These are phyloP conservation scores for Maudiozyma serrabonitensis DNA, from an alignment of 805 yeast genomes.

Conservation along the genomic window DNA sequence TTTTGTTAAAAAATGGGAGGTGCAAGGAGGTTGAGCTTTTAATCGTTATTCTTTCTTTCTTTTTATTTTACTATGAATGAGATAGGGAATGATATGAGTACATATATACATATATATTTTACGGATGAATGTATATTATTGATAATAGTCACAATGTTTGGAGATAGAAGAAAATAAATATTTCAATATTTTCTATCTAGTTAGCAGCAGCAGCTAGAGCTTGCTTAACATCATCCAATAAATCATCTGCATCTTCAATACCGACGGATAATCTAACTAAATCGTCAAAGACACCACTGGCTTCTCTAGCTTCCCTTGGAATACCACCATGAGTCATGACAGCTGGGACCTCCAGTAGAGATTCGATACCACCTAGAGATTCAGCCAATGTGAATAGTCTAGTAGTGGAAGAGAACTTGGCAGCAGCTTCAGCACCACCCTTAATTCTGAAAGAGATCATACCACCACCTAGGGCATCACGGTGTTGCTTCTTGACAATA, in stretches of 20 bases:
- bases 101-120: not conserved
- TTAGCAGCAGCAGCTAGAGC: constrained; percentile 47
- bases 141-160: constrained; percentile 8
- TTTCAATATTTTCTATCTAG: not conserved
- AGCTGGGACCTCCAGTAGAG: constrained; percentile 80
- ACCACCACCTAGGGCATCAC: constrained; percentile 83
- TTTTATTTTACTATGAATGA: not conserved
- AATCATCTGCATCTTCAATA: constrained; percentile 73
- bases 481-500: constrained; percentile 65
- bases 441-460: constrained; percentile 80
- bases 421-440: constrained; percentile 73
- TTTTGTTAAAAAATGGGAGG: no score
- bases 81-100: not conserved
- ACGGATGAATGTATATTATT: constrained; percentile 11
- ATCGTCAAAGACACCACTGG: constrained; percentile 72
- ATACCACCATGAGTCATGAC: constrained; percentile 90
- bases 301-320: constrained; percentile 67
- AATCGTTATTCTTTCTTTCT: not conserved
- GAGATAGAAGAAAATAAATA: constrained; percentile 32
- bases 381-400: constrained; percentile 79
- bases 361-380: constrained; percentile 84
- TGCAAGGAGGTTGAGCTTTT: no score
- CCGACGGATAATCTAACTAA: constrained; percentile 79
- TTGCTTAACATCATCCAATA: constrained; percentile 58
- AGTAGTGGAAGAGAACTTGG: constrained; percentile 62